Evolutionary conservation across 2,329 filamentous ascomycete genomes (phyloP), one percentile per base, ranked within the genome.

Genomic region (Tricladium varicosporioides): DNA sequence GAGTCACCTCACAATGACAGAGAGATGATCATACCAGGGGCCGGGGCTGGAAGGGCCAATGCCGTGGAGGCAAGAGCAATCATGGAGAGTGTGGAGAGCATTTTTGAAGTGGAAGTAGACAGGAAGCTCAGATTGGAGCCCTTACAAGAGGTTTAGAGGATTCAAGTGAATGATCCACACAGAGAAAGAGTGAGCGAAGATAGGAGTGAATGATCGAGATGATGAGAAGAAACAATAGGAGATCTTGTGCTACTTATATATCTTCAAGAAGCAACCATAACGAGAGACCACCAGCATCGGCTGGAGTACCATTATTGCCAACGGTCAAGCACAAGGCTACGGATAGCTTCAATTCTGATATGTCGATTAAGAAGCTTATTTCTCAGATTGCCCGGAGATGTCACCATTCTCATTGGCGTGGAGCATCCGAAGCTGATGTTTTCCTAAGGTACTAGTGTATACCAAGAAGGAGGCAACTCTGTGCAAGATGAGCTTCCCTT

Each of bases 71-170:
- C 67, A 32, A 69, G 56, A 46, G 65, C 66, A 18, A 69, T 61
- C 36, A 70, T 22, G 14, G 63, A 55, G 50, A 66, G 33, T 5
- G 60, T 56, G 43, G 66, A 68, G 51, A 68, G 54, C 68, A 70
- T 70, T 16, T 65, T 63, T 7, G 22, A 27, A 27, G 22, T 27
- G 22, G 22, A 27, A 27, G 22, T 7, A 27, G 22, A 7, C 22
- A 7, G 22, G 7, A 7, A 27, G 22, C 4, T 27, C 22, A 27
- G 22, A 27, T 27, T 27, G 7, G 22, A 27, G 22, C 22, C 7
- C 22, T 3, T 27, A 7, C 3, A 7, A 27, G 22, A 27, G 22
- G 22, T 27, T 27, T 27, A 27, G 22, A 27, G 22, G 22, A 27
- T 27, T 27, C 22, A 27, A 27, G 22, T 27, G 22, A 27, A 27